These are phyloP conservation scores for Knoxia roxburghii DNA, from an alignment of 257 asterid species.

Conservation along the genomic window DNA sequence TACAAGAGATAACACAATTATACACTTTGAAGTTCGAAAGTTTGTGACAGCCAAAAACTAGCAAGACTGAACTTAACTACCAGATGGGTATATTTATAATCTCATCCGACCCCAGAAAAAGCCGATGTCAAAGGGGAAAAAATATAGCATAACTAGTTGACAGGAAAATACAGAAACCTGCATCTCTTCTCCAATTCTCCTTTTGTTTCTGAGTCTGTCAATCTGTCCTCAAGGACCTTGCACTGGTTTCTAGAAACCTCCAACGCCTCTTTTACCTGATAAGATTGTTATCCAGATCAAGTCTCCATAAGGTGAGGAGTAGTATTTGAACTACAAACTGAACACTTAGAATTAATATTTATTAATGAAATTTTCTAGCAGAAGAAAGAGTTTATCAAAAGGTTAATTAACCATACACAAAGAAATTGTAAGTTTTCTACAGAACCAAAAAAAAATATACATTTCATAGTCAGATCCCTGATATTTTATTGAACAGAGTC, in stretches of 20 bases:
- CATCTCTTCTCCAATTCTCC: constrained; percentile 30
- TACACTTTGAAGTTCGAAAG: background rate
- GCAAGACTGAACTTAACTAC: background rate
- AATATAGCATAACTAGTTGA: constrained; percentile 5
- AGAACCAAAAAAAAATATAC: background rate
- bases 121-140: background rate
- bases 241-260: constrained; percentile 46
- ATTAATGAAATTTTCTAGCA: background rate
- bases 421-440: background rate
- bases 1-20: background rate
- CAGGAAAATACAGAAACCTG: constrained; percentile 37
- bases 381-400: too few relatives aligned
- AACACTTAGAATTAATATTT: background rate
- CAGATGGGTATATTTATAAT: background rate
- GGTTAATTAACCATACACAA: background rate
- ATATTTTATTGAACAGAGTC: background rate
- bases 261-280: constrained; percentile 52
- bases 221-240: constrained; percentile 38
- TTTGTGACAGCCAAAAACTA: background rate
- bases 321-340: background rate
- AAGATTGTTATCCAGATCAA: constrained; percentile 16
- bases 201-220: constrained; percentile 30
- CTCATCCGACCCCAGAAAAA: background rate
- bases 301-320: background rate
- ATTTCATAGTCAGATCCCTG: background rate